Percentiles rank a stretch among this genome's conserved stretches.
These are phyloP conservation scores for Alternaria dauci DNA, from an alignment of 2,329 filamentous ascomycete genomes.

Conservation along the genomic window DNA sequence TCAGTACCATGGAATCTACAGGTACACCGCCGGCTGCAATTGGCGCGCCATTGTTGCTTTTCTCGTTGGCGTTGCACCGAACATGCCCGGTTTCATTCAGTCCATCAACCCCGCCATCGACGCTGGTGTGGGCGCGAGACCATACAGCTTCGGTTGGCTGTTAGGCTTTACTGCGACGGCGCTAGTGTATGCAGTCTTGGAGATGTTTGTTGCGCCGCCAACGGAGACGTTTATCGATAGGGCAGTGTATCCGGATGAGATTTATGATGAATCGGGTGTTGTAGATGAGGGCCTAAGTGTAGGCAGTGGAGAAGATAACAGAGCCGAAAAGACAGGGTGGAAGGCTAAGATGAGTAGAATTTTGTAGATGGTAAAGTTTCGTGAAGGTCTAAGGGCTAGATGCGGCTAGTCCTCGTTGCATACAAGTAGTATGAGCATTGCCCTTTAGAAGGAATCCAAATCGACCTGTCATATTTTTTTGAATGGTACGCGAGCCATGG, in stretches of 20 bases:
- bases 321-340: slow-evolving; percentile 44
- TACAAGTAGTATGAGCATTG: neutral
- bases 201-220: slow-evolving; percentile 57
- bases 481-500: neutral
- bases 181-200: slow-evolving; percentile 64
- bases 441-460: neutral
- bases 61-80: slow-evolving; percentile 64
- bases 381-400: neutral
- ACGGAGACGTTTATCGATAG: slow-evolving; percentile 59
- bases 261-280: slow-evolving; percentile 45
- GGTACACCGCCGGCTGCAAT: slow-evolving; percentile 64
- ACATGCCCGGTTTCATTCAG: slow-evolving; percentile 64
- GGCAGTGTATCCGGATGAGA: slow-evolving; percentile 51
- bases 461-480: neutral
- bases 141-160: slow-evolving; percentile 73
- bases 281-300: slow-evolving; percentile 42
- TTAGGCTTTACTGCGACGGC: slow-evolving; percentile 67
- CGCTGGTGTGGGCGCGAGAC: slow-evolving; percentile 58
- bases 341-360: slow-evolving; percentile 45
- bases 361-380: slow-evolving; percentile 27
- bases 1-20: slow-evolving; percentile 58
- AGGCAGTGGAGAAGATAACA: slow-evolving; percentile 32
- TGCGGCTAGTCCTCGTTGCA: neutral
- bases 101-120: slow-evolving; percentile 52
- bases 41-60: slow-evolving; percentile 68